Conservation (phyloP, 176 grass and related monocot species). For the Avena sativa region DNA sequence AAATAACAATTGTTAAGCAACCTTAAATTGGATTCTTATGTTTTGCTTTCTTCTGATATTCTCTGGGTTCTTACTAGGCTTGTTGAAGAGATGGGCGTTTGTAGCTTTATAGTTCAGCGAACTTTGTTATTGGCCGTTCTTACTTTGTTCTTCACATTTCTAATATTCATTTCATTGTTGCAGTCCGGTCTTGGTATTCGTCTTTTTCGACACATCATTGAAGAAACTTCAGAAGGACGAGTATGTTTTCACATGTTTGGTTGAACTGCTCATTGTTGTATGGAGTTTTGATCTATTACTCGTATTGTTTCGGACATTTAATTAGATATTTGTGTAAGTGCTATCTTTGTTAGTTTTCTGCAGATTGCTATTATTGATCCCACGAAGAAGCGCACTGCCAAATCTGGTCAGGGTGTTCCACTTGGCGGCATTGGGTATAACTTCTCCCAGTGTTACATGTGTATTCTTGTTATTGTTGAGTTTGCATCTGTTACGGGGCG, state of each 20-base stretch:
- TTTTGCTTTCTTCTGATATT: constrained; percentile 25
- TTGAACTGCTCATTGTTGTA: constrained; percentile 19
- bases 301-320: constrained; percentile 27
- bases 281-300: not conserved
- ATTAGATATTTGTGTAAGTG: constrained; percentile 22
- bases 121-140: not conserved
- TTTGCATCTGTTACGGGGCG: not conserved
- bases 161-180: constrained; percentile 37
- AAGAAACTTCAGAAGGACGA: constrained; percentile 86
- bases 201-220: constrained; percentile 74
- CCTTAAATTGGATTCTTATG: constrained; percentile 8
- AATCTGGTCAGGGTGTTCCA: constrained; percentile 86
- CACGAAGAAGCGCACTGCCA: constrained; percentile 69
- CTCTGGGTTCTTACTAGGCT: not conserved
- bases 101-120: constrained; percentile 12
- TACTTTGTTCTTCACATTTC: not conserved
- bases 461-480: constrained; percentile 17
- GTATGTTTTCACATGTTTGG: constrained; percentile 56
- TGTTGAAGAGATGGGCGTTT: not conserved
- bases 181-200: constrained; percentile 83
- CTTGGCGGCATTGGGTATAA: constrained; percentile 96
- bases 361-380: constrained; percentile 92
- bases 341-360: constrained; percentile 38
- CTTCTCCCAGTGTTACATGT: constrained; percentile 16
- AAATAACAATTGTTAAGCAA: constrained; percentile 30